Evolutionary conservation across 75 land plant species (phyloP).

Genomic region (Sequoiadendron giganteum): DNA sequence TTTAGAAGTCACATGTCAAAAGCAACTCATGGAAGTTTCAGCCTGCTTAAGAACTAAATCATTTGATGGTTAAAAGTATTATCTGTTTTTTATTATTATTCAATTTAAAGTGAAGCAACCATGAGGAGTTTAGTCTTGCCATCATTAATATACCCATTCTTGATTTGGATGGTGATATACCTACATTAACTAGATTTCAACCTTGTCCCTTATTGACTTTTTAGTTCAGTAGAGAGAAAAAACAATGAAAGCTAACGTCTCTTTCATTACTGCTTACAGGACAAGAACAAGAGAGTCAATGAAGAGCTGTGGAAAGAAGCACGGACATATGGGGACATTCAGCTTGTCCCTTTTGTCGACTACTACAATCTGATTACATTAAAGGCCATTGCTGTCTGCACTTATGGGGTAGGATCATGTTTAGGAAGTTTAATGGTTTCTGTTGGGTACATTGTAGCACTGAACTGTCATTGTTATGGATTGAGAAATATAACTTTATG

Average conservation of each 20-base stretch:
- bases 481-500: background rate
- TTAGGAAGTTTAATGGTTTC: background rate
- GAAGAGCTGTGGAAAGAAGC: conserved; percentile 95
- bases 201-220: conserved; percentile 12
- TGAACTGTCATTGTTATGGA: background rate
- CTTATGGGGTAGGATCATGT: conserved; percentile 73
- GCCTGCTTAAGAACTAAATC: background rate
- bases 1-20: background rate
- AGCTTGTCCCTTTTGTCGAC: conserved; percentile 96
- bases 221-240: background rate
- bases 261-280: conserved; percentile 41
- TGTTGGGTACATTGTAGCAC: background rate
- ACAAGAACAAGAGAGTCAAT: conserved; percentile 88
- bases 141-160: background rate
- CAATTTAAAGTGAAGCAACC: background rate
- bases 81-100: background rate
- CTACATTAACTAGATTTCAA: background rate
- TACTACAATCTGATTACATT: conserved; percentile 88
- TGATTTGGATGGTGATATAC: background rate
- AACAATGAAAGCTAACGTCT: background rate
- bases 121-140: background rate
- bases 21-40: background rate
- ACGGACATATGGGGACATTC: conserved; percentile 82
- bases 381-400: conserved; percentile 95
- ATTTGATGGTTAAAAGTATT: background rate